These are phyloP conservation scores for Yarrowia keelungensis DNA, from an alignment of 805 yeast species.

Conservation along the genomic window DNA sequence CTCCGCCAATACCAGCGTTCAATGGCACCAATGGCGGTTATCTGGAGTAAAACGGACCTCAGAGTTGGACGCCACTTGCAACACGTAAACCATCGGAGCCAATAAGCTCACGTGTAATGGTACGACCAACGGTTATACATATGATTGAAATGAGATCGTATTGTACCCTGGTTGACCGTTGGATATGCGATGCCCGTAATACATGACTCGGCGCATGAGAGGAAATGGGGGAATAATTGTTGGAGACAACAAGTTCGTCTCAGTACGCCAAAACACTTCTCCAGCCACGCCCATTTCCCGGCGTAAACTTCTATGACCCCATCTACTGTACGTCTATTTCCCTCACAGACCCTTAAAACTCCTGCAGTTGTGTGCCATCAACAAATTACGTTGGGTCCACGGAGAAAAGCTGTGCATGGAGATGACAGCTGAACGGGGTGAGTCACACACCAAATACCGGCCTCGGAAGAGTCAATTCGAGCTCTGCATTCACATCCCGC, in stretches of 20 bases:
- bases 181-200: conserved; percentile 22
- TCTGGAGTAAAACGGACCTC: neutral
- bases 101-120: neutral
- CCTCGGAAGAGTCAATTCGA: too few species aligned
- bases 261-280: neutral
- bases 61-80: neutral
- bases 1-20: neutral
- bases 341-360: conserved; percentile 11
- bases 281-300: conserved; percentile 7
- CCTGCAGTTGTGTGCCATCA: neutral
- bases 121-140: neutral
- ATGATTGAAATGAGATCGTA: neutral
- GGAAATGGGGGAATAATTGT: too few species aligned
- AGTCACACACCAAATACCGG: too few species aligned
- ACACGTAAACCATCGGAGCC: neutral
- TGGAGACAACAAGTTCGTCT: neutral
- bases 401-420: neutral
- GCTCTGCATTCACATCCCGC: too few species aligned
- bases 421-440: too few species aligned
- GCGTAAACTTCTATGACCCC: conserved; percentile 15
- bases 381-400: conserved; percentile 24
- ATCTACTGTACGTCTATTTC: conserved; percentile 4
- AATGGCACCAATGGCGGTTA: neutral
- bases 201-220: neutral
- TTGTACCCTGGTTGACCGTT: neutral